Conservation (phyloP, 1,284 basidiomycete species). For the Cutaneotrichosporon sp. region DNA sequence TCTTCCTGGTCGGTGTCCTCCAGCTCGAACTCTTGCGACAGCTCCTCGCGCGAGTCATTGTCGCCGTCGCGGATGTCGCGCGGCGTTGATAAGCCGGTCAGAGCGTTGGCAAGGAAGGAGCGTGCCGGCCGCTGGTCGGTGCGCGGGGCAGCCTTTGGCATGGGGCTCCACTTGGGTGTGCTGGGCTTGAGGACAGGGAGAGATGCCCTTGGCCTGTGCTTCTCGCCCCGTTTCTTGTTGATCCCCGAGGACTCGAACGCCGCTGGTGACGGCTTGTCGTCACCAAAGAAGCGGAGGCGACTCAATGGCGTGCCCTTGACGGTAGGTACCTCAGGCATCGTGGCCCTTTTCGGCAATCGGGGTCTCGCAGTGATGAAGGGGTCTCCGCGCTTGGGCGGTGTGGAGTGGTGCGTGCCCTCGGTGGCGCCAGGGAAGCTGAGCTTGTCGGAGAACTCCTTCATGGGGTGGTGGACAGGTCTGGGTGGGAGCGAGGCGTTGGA, state of each 20-base stretch:
- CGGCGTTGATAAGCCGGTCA: neutral
- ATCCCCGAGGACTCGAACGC: constrained; percentile 52
- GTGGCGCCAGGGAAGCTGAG: neutral
- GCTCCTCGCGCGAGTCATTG: constrained; percentile 5
- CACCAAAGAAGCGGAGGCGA: constrained; percentile 40
- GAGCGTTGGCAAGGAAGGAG: neutral
- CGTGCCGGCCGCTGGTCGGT: neutral
- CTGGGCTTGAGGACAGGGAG: neutral
- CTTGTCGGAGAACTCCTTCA: neutral
- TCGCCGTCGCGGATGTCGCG: neutral
- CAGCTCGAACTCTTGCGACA: neutral
- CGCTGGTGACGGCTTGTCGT: constrained; percentile 49
- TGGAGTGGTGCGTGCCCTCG: neutral
- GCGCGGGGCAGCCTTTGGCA: neutral
- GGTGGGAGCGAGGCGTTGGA: neutral
- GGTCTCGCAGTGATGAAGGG: neutral
- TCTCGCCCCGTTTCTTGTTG: constrained; percentile 47
- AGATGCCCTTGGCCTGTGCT: neutral
- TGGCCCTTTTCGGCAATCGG: neutral
- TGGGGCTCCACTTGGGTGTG: neutral
- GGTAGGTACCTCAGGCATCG: neutral
- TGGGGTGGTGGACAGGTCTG: neutral
- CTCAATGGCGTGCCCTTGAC: constrained; percentile 32
- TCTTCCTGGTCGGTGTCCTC: constrained; percentile 23
- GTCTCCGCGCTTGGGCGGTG: neutral